Base-by-base conservation (phyloP, 768 basidiomycete species). In the Phaffia tasmanica region DNA sequence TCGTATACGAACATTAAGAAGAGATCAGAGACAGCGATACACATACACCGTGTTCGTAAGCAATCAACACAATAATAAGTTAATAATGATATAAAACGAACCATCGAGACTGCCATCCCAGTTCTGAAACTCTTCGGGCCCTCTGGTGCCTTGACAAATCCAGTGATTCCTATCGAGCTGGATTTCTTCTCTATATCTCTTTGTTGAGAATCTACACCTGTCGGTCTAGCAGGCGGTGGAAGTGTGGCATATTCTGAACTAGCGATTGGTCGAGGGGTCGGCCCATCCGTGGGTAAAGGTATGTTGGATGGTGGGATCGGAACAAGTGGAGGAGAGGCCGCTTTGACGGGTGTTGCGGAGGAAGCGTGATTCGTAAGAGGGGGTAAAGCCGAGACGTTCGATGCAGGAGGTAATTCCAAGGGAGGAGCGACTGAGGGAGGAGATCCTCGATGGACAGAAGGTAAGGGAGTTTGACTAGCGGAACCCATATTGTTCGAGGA, bases 121-220 rank as follows among this genome's bases (percentile, higher is more conserved):
- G 23, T 46, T 35, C 60, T 55, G 50, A 11, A 18, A 46, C 21
- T 53, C 63, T 29, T 51, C 48, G 29, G 29, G 18, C 60, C 66
- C 32, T 62, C 66, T 1, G 63, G 53, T 4, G 63, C 66, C 19
- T 55, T 61, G 18, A 67, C 66, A n/a, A 67, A 48, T 1, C 66
- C 66, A 21, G 59, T 67, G 29, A 67, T 67, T 21, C 59, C 59
- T 4, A 42, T 42, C 6, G 35, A 42, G 35, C 35, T 42, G 4
- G n/a, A 29, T 57, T 23, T 56, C 63, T 46, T 56, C 55, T 48
- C 49, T 32, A 8, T 29, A 6, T 19, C 35, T 30, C n/a, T 7
- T 23, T 32, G 14, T 42, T 35, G 25, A 18, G n/a, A 35, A 25
- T 19, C 57, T 29, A 7, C 42, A 53, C 4, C 29, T 23, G 32